Conservation (phyloP, 108 stramenopile species). For the Bacterosira constricta region DNA sequence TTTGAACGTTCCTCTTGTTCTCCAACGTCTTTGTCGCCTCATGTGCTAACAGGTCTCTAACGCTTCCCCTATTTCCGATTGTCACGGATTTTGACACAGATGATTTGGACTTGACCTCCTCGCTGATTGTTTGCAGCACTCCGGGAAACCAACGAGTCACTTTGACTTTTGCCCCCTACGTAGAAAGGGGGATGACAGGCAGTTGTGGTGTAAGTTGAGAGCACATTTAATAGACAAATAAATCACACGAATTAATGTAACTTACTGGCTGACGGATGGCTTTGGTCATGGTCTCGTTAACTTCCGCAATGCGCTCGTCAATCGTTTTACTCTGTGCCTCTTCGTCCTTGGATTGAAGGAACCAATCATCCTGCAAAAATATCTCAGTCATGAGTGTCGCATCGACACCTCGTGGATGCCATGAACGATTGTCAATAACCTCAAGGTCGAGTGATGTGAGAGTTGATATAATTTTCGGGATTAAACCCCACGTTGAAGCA, state of each 20-base stretch:
- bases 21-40: conserved; percentile 60
- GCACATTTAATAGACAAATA: too few species aligned
- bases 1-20: conserved; percentile 52
- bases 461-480: conserved; percentile 60
- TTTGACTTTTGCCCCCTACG: conserved; percentile 59
- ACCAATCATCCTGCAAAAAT: conserved; percentile 57
- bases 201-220: too few species aligned
- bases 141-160: conserved; percentile 83
- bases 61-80: conserved; percentile 3
- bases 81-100: conserved; percentile 6
- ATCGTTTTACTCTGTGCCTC: conserved; percentile 36
- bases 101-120: conserved; percentile 58
- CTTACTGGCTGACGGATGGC: conserved; percentile 59
- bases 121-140: conserved; percentile 68
- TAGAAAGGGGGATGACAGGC: too few species aligned
- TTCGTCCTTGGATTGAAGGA: conserved; percentile 10
- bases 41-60: conserved; percentile 50
- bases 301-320: conserved; percentile 58
- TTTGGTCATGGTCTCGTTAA: conserved; percentile 32
- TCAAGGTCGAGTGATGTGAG: conserved; percentile 60
- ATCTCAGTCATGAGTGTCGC: conserved; percentile 78
- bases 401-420: conserved; percentile 75
- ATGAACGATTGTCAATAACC: conserved; percentile 80
- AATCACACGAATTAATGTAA: too few species aligned
- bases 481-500: conserved; percentile 67